A percentile compares a stretch with the other conserved stretches of the same genome.
Evolutionary conservation across 2,329 filamentous ascomycete genomes (phyloP).

Genomic region (Pseudogymnoascus sp.): DNA sequence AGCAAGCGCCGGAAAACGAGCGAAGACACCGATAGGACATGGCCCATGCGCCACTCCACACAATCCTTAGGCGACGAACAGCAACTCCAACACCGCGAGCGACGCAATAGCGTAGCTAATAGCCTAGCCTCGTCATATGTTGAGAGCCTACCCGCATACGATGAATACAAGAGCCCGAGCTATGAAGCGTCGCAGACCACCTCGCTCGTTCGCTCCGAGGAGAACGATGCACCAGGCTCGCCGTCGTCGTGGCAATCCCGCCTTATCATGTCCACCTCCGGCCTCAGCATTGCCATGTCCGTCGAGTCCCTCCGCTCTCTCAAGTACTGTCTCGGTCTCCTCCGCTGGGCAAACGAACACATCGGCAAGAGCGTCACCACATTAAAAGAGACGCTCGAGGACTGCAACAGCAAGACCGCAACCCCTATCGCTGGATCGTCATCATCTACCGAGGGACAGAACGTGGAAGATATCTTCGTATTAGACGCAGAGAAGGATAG

Average conservation of each 20-base stretch:
- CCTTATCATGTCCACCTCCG: conserved; percentile 82
- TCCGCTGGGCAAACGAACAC: conserved; percentile 74
- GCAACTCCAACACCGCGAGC: conserved; percentile 21
- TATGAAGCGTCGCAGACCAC: conserved; percentile 50
- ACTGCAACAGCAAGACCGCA: conserved; percentile 44
- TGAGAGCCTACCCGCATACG: conserved; percentile 76
- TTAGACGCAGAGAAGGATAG: conserved; percentile 14
- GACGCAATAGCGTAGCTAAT: conserved; percentile 21
- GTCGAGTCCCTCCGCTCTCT: conserved; percentile 77
- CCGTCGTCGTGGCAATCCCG: conserved; percentile 63
- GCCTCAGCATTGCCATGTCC: conserved; percentile 83
- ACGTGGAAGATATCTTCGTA: conserved; percentile 12
- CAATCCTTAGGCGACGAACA: conserved; percentile 22
- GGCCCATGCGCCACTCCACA: conserved; percentile 23
- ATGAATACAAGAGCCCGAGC: conserved; percentile 65
- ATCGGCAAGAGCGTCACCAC: conserved; percentile 67
- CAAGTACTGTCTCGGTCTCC: conserved; percentile 72
- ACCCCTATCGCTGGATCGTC: conserved; percentile 14
- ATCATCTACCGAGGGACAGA: conserved; percentile 12
- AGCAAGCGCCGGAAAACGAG: conserved; percentile 53
- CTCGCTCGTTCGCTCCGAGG: conserved; percentile 13
- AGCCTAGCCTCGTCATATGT: conserved; percentile 34
- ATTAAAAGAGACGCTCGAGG: conserved; percentile 66
- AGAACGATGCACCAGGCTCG: conserved; percentile 19
- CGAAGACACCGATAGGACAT: conserved; percentile 30